phyloP scores from a whole-genome alignment of 2,329 filamentous ascomycete genomes.

The Claviceps sp. region DNA sequence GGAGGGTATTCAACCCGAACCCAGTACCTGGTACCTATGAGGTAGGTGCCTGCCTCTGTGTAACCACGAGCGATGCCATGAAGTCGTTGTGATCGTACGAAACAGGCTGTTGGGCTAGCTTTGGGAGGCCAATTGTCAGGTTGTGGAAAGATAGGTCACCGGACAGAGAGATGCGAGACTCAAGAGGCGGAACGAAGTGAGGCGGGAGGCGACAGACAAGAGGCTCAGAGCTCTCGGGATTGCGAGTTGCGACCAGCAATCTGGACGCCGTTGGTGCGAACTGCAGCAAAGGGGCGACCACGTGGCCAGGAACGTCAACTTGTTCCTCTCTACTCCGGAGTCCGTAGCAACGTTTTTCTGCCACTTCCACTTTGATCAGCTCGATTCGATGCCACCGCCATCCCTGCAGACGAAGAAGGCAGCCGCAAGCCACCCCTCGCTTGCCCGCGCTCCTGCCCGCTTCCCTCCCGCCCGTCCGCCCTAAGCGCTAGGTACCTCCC shows the following conservation, averaged over 20 bases:
- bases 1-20: background rate
- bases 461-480: slow-evolving; percentile 1
- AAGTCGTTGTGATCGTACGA: background rate
- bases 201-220: no score
- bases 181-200: background rate
- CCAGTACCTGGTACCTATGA: background rate
- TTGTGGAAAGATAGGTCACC: no score
- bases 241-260: background rate
- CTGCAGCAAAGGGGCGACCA: background rate
- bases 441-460: slow-evolving; percentile 1
- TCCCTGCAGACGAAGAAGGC: slow-evolving; percentile 1
- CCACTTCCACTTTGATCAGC: background rate
- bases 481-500: background rate
- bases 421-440: slow-evolving; percentile 1
- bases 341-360: background rate
- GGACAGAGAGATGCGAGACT: background rate
- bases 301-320: background rate
- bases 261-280: background rate
- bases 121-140: no score
- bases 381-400: background rate
- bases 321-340: background rate
- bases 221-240: no score
- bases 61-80: background rate
- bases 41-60: background rate
- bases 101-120: background rate